Evolutionary conservation across 1,284 basidiomycete species (phyloP), one percentile per base, ranked within the genome.

Genomic region (Sporisorium reilianum): DNA sequence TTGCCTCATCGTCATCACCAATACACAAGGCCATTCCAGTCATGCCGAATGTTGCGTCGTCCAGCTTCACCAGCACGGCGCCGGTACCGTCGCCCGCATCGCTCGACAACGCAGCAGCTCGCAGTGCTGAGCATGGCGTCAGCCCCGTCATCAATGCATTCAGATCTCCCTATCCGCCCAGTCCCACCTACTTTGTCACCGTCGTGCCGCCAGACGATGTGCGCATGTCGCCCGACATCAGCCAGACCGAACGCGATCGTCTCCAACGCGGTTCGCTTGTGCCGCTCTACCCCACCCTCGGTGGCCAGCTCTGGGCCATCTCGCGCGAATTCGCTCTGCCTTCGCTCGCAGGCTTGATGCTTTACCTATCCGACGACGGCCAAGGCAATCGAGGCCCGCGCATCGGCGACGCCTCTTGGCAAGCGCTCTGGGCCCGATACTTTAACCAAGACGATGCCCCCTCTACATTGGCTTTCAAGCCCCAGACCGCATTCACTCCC

Each of bases 221-320:
- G 20, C 70, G 63, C 8, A 23, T 51, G n/a, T 61, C 65, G 2
- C 49, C 66, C 5, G 50, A 65, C 6, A n/a, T 60, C 55, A 60
- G 25, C 51, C 54, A 55, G 23, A 23, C 42, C 14, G 61, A 63
- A 48, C 64, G 52, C 26, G 59, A 63, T 25, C 73, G 64, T 18
- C 30, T 64, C 12, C 78, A 78, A 34, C 68, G 82, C 34, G 82
- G 82, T 38, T 78, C 77, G 20, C 77, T 84, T 2, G 42, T 84
- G 36, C 82, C 82, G 0, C 69, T 84, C 40, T 83, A 83, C 52
- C 82, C 82, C 0, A 82, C 82, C 0, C 73, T 84, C 14, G 79
- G 79, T 22, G 81, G 80, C 7, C 82, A 84, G 61, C 77, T 84
- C 7, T 84, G 81, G 60, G 82, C 82, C n/a, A 80, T 84, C 54